Evolutionary conservation across 768 basidiomycete genomes (phyloP), one percentile per base, ranked within the genome.

Genomic region (Tulasnella sp.): DNA sequence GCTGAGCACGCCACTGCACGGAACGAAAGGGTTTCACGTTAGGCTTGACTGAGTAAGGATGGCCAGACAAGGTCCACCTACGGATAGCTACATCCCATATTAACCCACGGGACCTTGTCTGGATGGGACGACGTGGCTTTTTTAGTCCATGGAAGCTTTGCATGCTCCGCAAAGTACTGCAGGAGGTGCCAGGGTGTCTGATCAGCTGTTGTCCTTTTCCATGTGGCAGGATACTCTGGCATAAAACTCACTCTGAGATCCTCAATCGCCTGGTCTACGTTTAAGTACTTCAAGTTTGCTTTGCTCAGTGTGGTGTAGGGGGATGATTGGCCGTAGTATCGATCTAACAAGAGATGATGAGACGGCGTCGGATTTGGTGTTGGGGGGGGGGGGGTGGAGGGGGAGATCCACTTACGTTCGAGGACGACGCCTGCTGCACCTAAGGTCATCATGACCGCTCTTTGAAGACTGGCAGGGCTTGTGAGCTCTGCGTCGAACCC

Each of bases 101-200:
- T 9, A 37, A 74, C 24, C 22, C 28, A 75, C 14, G 41, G 22
- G 8, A 37, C 16, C 2, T 41, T 40, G 31, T 48, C 72, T 48
- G 79, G 72, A n/a, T 80, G 40, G 9, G 79, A 44, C 18, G 22
- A 20, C n/a, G 22, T 42, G 6, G n/a, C 74, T 42, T 42, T 75
- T 4, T 31, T 40, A 0, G 24, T 60, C 79, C 64, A 74, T 34
- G 81, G 48, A 18, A 81, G 78, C 46, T 76, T 72, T 16, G 72
- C 81, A 31, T 80, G 80, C 46, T 58, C 28, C 9, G 48, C 18
- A 34, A 77, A 77, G 58, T 60, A 77, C 76, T 77, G 12, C 28
- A 24, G 41, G 1, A n/a, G 11, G 54, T 2, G n/a, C 18, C 46
- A 8, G 16, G 16, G 16, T 20, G 16, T 16, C 1, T 46, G 46